Percentiles rank a stretch among this genome's conserved stretches.
phyloP scores from a whole-genome alignment of 148 eudicot genomes.

The Fagopyrum tataricum region DNA sequence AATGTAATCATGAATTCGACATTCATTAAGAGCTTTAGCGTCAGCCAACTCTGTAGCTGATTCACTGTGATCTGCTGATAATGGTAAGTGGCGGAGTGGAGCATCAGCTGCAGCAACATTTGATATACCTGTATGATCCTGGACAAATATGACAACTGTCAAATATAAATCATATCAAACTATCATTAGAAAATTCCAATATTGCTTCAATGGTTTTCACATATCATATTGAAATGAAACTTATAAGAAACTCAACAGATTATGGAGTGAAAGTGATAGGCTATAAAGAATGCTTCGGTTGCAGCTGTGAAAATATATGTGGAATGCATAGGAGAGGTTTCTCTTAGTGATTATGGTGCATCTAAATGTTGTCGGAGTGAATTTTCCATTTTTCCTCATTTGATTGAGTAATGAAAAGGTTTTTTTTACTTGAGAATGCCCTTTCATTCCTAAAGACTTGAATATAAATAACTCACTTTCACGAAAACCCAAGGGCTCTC shows the following conservation, averaged over 20 bases:
- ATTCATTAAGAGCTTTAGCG: conserved; percentile 31
- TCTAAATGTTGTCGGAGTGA: no score
- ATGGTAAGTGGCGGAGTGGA: conserved; percentile 51
- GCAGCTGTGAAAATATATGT: background rate
- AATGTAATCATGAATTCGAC: conserved; percentile 79
- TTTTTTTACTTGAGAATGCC: no score
- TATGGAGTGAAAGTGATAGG: background rate
- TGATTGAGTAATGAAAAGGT: no score
- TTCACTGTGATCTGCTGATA: conserved; percentile 29
- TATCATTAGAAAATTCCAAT: background rate
- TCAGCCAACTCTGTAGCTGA: conserved; percentile 22
- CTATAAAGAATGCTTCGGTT: background rate
- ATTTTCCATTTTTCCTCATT: no score
- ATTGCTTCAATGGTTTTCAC: conserved; percentile 2
- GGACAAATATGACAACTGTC: conserved; percentile 11
- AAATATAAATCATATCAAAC: background rate
- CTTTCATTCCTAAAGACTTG: no score
- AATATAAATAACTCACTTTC: no score
- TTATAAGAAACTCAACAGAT: background rate
- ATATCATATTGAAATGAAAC: background rate
- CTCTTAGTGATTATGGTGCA: background rate
- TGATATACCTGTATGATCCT: conserved; percentile 94
- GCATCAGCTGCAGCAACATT: conserved; percentile 87
- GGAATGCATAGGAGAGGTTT: background rate
- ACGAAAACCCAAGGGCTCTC: no score